A percentile compares a stretch with the other conserved stretches of the same genome.
Conservation (phyloP, 2,329 filamentous ascomycete genomes). For the Amauroascus niger region DNA sequence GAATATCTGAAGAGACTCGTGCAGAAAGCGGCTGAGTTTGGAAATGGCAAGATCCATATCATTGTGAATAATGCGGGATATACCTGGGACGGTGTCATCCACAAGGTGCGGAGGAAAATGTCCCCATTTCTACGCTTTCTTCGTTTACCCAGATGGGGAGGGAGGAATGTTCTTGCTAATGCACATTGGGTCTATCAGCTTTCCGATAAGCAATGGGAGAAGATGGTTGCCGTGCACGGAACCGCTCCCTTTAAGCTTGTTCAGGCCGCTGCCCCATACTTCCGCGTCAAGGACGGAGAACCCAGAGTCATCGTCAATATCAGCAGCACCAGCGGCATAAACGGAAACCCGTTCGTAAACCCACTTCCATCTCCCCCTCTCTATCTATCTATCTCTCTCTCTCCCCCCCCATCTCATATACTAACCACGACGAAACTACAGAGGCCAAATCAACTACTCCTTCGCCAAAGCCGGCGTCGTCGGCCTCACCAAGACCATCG, state of each 20-base stretch:
- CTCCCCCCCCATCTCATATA: constrained; percentile 1
- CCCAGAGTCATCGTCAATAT: constrained; percentile 75
- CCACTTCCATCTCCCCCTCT: too few relatives aligned
- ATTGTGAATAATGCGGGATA: constrained; percentile 88
- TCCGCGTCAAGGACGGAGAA: constrained; percentile 75
- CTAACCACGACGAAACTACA: constrained; percentile 12
- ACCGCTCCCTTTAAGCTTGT: constrained; percentile 80
- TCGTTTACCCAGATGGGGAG: too few relatives aligned
- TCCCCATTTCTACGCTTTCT: too few relatives aligned
- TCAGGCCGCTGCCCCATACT: constrained; percentile 71
- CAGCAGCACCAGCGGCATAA: constrained; percentile 66
- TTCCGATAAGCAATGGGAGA: constrained; percentile 85
- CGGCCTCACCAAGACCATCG: constrained; percentile 78
- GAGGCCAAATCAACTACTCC: constrained; percentile 79
- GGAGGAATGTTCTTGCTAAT: neutral
- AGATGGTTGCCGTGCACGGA: constrained; percentile 71
- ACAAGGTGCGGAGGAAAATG: constrained; percentile 57
- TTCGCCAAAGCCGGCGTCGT: constrained; percentile 75
- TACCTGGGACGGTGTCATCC: constrained; percentile 87
- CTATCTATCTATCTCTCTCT: neutral
- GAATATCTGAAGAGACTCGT: constrained; percentile 64
- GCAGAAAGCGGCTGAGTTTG: constrained; percentile 65
- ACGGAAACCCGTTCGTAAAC: constrained; percentile 58
- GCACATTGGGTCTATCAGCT: constrained; percentile 44
- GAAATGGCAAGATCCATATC: constrained; percentile 77